Percentiles rank a stretch among this genome's conserved stretches.
Conservation (phyloP, 2,329 filamentous ascomycete species). For the Botrytis byssoidea region DNA sequence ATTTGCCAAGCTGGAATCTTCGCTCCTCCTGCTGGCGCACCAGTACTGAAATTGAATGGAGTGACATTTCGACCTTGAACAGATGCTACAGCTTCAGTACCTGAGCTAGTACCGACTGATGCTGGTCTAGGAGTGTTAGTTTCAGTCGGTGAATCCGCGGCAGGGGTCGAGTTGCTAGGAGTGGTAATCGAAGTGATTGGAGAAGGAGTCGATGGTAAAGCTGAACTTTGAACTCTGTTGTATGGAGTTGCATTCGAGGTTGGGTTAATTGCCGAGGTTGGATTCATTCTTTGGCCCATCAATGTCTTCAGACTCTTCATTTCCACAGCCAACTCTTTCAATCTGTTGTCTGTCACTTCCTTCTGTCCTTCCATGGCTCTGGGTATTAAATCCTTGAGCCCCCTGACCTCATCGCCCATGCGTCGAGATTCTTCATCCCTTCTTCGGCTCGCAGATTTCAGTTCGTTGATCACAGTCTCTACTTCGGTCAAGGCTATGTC, state of each 20-base stretch:
- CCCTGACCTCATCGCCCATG: conserved; percentile 81
- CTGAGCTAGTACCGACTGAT: conserved; percentile 38
- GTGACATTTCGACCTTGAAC: conserved; percentile 43
- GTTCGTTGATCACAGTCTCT: conserved; percentile 74
- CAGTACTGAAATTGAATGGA: conserved; percentile 52
- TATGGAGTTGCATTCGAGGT: conserved; percentile 33
- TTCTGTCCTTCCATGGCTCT: conserved; percentile 86
- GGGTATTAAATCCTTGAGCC: conserved; percentile 80
- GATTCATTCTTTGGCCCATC: conserved; percentile 62
- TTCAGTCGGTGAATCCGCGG: conserved; percentile 29
- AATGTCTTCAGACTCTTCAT: conserved; percentile 90
- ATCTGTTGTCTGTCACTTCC: conserved; percentile 73
- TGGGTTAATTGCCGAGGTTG: conserved; percentile 39
- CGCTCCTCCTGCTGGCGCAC: conserved; percentile 54
- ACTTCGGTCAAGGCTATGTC: conserved; percentile 81
- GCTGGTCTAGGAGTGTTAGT: conserved; percentile 35
- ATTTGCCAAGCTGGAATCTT: conserved; percentile 80
- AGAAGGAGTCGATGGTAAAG: conserved; percentile 11
- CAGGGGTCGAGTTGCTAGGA: conserved; percentile 21
- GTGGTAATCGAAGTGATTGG: conserved; percentile 21
- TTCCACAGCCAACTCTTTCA: conserved; percentile 84
- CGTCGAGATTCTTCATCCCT: conserved; percentile 86
- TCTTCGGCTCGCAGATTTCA: conserved; percentile 77
- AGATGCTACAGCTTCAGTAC: conserved; percentile 38
- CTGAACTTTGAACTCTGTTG: conserved; percentile 29